Percentiles rank a stretch among this genome's conserved stretches.
Conservation (phyloP, 2,329 filamentous ascomycete genomes). For the Aspergillus persii region DNA sequence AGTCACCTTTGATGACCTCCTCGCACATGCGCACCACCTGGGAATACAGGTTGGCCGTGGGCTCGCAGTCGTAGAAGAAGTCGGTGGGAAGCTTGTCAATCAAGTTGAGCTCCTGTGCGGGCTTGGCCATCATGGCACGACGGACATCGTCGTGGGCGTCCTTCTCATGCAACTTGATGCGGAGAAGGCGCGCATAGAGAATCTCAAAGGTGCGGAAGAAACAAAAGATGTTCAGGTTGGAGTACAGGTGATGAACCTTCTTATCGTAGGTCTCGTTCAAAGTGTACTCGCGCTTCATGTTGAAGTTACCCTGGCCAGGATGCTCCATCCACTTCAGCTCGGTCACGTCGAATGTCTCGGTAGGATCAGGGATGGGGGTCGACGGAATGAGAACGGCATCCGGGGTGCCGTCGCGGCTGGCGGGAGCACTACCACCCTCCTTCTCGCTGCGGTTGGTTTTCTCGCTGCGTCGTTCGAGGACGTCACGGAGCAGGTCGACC, state of each 20-base stretch:
- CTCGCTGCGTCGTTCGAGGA: slow-evolving; percentile 75
- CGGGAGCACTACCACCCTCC: slow-evolving; percentile 68
- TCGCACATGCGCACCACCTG: slow-evolving; percentile 84
- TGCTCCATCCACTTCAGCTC: slow-evolving; percentile 60
- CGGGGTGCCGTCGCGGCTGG: slow-evolving; percentile 85
- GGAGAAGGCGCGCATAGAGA: slow-evolving; percentile 79
- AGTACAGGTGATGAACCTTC: slow-evolving; percentile 83
- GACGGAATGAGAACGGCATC: slow-evolving; percentile 56
- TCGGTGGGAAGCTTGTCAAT: slow-evolving; percentile 71
- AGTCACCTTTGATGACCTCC: slow-evolving; percentile 76
- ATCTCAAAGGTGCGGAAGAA: slow-evolving; percentile 93
- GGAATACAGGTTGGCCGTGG: slow-evolving; percentile 73
- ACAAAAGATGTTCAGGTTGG: slow-evolving; percentile 86
- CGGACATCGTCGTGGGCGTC: slow-evolving; percentile 71
- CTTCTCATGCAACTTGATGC: slow-evolving; percentile 76
- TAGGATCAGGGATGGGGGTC: slow-evolving; percentile 49
- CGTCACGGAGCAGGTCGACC: slow-evolving; percentile 74
- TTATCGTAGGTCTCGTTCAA: slow-evolving; percentile 77
- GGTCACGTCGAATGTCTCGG: slow-evolving; percentile 51
- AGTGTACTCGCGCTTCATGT: slow-evolving; percentile 65
- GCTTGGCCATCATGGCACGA: slow-evolving; percentile 71
- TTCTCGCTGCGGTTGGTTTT: slow-evolving; percentile 70
- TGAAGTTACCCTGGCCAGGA: slow-evolving; percentile 55
- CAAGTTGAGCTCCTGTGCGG: slow-evolving; percentile 79
- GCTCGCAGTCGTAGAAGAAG: slow-evolving; percentile 68